These are phyloP conservation scores for Acanthamoeba rhysodes DNA, from an alignment of 208 protist species.

Conservation along the genomic window DNA sequence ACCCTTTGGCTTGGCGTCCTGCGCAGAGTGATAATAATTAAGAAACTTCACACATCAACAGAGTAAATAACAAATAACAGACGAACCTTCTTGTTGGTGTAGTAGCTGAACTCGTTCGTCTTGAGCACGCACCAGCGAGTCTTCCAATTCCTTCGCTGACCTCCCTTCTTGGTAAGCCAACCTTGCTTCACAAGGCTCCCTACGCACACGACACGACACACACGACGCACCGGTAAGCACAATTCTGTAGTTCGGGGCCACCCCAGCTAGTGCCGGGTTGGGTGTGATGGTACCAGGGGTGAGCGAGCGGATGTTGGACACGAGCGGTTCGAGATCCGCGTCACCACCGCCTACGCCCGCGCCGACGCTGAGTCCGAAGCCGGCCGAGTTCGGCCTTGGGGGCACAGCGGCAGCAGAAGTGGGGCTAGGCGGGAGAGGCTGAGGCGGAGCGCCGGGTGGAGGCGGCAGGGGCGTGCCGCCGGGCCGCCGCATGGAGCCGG, in stretches of 20 bases:
- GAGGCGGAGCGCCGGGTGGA: background rate
- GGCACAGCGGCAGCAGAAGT: background rate
- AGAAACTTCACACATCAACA: no score
- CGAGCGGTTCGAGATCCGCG: background rate
- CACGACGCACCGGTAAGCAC: background rate
- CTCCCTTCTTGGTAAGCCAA: slow-evolving; percentile 71
- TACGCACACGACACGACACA: background rate
- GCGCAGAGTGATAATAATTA: no score
- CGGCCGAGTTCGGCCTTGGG: background rate
- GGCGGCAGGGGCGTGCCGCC: background rate
- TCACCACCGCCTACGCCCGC: background rate
- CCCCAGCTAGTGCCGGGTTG: background rate
- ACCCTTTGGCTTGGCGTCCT: slow-evolving; percentile 71
- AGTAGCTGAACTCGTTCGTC: slow-evolving; percentile 75
- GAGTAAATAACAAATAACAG: background rate
- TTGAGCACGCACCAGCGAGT: slow-evolving; percentile 73
- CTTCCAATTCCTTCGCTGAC: slow-evolving; percentile 71
- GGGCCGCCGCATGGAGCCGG: background rate
- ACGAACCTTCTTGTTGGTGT: slow-evolving; percentile 53
- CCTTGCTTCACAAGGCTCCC: slow-evolving; percentile 61
- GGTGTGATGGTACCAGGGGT: background rate
- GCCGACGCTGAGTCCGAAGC: background rate
- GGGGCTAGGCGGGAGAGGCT: background rate
- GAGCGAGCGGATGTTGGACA: slow-evolving; percentile 25
- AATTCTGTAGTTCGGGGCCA: no score